Evolutionary conservation across 768 basidiomycete genomes (phyloP), one percentile per base, ranked within the genome.

Genomic region (Tylopilus vinaceipallidus): DNA sequence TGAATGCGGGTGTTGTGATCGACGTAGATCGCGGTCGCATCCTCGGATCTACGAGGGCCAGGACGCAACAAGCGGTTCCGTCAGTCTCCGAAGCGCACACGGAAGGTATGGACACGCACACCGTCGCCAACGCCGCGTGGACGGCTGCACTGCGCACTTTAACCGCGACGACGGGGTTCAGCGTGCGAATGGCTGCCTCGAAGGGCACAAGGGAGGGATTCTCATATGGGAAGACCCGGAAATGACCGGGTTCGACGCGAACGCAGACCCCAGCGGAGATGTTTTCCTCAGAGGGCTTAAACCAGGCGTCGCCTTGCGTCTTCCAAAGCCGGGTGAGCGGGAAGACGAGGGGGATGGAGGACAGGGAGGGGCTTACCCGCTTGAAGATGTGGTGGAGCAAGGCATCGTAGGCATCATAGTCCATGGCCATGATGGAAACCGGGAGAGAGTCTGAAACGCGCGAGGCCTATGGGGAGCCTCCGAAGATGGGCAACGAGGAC

Each of bases 121-220:
- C 78, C 8, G 77, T 84, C 23, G 78, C 70, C 41, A 93, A 71
- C 6, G 87, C 88, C 10, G 89, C 87, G 67, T 93, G 86, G 19
- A 90, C 83, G 9, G 86, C 85, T 24, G 88, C 88, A 56, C 81
- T 86, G 45, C 88, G 78, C 29, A 88, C 72, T 67, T 92, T 91
- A 60, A 91, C 85, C 0, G 88, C 88, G 45, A 93, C 88, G 19
- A 90, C 83, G 5, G 92, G 90, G 56, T 94, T 94, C 52, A 95
- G 73, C 29, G 67, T 62, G 19, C 81, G 76, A 29, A 93, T 77
- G 6, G 91, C 90, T 4, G 82, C 84, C 69, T 92, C 91, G 57
- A 94, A 94, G 9, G 89, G 87, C 8, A 77, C 82, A 30, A 94
- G 76, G 60, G 76, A 84, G n/a, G 75, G 76, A 63, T 91, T 91